Percentiles rank a stretch among this genome's conserved stretches.
These are phyloP conservation scores for Sugiyamaella neomexicana DNA, from an alignment of 1,139 yeast genomes.

Conservation along the genomic window DNA sequence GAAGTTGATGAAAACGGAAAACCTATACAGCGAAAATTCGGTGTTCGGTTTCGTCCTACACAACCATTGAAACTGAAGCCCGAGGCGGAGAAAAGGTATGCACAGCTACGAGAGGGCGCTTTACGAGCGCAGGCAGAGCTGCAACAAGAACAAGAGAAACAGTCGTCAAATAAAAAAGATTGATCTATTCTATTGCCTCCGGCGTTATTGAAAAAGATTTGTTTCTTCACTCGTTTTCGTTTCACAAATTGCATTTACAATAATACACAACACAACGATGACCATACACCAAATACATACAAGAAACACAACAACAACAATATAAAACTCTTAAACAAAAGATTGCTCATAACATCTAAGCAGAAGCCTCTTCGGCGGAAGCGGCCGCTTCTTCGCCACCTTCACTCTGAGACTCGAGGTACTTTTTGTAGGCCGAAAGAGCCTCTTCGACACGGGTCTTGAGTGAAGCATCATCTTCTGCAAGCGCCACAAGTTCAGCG, in stretches of 20 bases:
- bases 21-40: constrained; percentile 33
- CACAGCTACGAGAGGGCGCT: constrained; percentile 9
- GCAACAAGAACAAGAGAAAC: neutral
- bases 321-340: neutral
- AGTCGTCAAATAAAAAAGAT: neutral
- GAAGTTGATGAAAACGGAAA: constrained; percentile 33
- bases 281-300: constrained; percentile 14
- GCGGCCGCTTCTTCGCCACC: constrained; percentile 17
- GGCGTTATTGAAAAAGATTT: no score
- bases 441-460: constrained; percentile 95
- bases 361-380: constrained; percentile 12
- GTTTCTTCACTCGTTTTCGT: no score
- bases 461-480: constrained; percentile 82
- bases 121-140: neutral
- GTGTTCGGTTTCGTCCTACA: constrained; percentile 40
- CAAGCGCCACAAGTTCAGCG: constrained; percentile 83
- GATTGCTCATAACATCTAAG: constrained; percentile 1
- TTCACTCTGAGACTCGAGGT: constrained; percentile 37
- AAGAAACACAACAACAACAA: constrained; percentile 11
- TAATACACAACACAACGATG: constrained; percentile 15
- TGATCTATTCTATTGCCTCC: constrained; percentile 3
- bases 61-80: constrained; percentile 42
- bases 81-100: constrained; percentile 33
- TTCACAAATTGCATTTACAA: constrained; percentile 12
- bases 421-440: constrained; percentile 61